These are phyloP conservation scores for Lentinula raphanica DNA, from an alignment of 768 basidiomycete genomes.

Conservation along the genomic window DNA sequence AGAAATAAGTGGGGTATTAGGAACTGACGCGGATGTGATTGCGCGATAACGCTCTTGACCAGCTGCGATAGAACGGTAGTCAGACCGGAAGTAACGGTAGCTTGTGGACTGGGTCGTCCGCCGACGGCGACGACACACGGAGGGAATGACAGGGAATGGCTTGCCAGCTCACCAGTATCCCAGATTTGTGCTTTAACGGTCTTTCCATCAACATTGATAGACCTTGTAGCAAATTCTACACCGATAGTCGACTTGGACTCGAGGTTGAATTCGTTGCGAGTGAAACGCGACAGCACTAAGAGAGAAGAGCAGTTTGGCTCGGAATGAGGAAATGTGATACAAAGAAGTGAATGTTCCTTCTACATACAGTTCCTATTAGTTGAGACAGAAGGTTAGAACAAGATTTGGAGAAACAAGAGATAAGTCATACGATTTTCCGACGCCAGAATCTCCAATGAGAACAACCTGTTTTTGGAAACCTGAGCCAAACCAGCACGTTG, in stretches of 20 bases:
- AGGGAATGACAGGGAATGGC: neutral
- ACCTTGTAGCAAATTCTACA: conserved; percentile 96
- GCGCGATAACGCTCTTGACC: conserved; percentile 97
- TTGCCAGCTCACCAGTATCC: conserved; percentile 81
- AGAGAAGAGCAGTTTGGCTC: neutral
- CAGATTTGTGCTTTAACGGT: conserved; percentile 98
- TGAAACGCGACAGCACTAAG: conserved; percentile 98
- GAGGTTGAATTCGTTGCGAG: conserved; percentile 97
- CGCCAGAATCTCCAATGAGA: conserved; percentile 97
- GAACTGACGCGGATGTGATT: conserved; percentile 85
- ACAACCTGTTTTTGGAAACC: conserved; percentile 62
- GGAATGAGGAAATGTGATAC: neutral
- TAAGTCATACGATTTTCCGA: conserved; percentile 95
- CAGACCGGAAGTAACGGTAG: neutral
- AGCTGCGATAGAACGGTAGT: conserved; percentile 40
- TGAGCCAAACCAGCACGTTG: neutral
- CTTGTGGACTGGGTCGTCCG: neutral
- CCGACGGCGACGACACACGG: neutral
- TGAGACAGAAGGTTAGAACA: conserved; percentile 2
- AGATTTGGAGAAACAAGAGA: conserved; percentile 1
- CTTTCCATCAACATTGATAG: conserved; percentile 93
- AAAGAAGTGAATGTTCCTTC: neutral
- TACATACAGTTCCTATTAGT: conserved; percentile 28
- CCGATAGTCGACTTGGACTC: conserved; percentile 99
- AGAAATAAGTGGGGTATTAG: neutral